Base-by-base conservation (phyloP, 2,329 filamentous ascomycete genomes). In the Exophiala aquamarina region DNA sequence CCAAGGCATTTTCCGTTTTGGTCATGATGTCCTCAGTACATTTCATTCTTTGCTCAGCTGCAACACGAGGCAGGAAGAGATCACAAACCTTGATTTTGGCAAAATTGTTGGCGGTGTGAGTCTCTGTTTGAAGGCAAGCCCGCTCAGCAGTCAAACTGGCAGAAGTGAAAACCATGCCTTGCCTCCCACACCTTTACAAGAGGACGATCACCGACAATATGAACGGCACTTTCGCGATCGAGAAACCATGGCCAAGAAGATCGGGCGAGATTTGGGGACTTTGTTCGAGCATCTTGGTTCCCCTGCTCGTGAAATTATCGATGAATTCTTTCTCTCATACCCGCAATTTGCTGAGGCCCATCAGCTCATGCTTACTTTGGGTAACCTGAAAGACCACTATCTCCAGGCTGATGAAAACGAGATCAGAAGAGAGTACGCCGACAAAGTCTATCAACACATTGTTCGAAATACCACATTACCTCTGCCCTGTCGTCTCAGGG, bases 1-100 rank as follows among this genome's bases (percentile, higher is more conserved):
- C 31, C 41, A 53, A 31, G 41, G 45, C 10, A 47, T 57, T 15
- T 50, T 56, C 23, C 54, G 56, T 17, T 49, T 55, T 36, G 44
- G 44, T 33, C 28, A 55, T 28, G 56, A 57, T 31, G 45, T 59
- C 14, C 41, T 59, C 26, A 44, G 37, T 41, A 44, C 50, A 14
- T 17, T 54, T 10, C 53, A 56, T 28, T 33, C 41, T 19, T 34
- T 51, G 5, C 37, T 56, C 10, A 40, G 44, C 10, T 40, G 43
- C 38, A 20, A 33, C 19, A 41, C 37, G 7, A 26, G 38, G 21
- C 26, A 32, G 11, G n/a, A 26, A 10, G 52, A 53, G 20, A 38
- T 56, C 3, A 7, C 41, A 17, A 23, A 33, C 10, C 42, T 53
- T 14, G 42, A 54, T 23, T 50, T 55, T 21, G 32, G 17, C 29